Base-by-base conservation (phyloP, 2,329 filamentous ascomycete species). In the Fusarium chaquense region DNA sequence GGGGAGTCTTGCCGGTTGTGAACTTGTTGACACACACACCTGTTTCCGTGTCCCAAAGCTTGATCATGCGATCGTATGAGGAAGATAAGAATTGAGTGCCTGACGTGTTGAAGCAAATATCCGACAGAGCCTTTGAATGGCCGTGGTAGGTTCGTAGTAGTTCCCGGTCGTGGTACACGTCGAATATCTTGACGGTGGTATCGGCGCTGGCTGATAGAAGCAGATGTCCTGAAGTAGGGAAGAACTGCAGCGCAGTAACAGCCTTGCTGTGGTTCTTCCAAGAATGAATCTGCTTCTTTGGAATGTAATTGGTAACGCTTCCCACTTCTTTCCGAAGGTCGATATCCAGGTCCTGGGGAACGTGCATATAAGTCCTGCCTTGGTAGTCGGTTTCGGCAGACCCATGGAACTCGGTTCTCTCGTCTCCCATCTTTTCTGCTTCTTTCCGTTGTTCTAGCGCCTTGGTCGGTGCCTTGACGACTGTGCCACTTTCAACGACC, bases 21-120 rank as follows among this genome's bases (percentile, higher is more conserved):
- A 97, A 99, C 61, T 93, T 93, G 75, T 89, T 91, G 71, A 97
- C 83, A 77, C 95, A 98, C 73, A 90, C 86, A 46, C 96, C 96
- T 24, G 93, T 98, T 80, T 99, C 96, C 1, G 95, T 98, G 76
- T 99, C 96, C 96, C 96, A 99, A 32, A 99, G 86, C 81, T 98
- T 98, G 84, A 98, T 98, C 83, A 93, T 91, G 56, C 95, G 91
- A 79, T 99, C 96, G 79, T 97, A 99, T 18, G 93, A 96, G 2
- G 93, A 92, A 4, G 94, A 94, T 28, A 99, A 82, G 84, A 99
- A 99, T 57, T 92, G 92, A 13, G 89, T 92, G 54, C 96, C 96
- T 33, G 89, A 87, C 5, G 85, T 86, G 75, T 94, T 94, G 87
- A 98, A 98, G 73, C 91, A 91, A 45, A 96, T 89, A 77, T 98